phyloP scores from a whole-genome alignment of 2,329 filamentous ascomycete species.

The Colletotrichum melonis region DNA sequence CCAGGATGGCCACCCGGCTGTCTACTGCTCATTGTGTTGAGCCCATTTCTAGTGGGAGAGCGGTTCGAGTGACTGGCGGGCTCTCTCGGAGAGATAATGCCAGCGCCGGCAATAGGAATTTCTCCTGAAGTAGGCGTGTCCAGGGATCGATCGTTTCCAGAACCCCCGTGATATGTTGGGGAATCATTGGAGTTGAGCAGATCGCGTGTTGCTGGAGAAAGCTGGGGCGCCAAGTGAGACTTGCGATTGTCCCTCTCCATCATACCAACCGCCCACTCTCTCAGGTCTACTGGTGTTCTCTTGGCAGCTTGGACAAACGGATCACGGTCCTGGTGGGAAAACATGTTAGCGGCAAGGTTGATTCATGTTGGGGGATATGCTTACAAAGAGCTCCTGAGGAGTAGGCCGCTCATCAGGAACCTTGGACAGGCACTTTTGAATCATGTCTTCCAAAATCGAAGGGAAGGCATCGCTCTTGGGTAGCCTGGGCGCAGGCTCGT shows the following conservation, averaged over 20 bases:
- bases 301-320: slow-evolving; percentile 97
- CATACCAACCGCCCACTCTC: slow-evolving; percentile 92
- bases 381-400: slow-evolving; percentile 90
- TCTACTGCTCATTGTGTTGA: slow-evolving; percentile 56
- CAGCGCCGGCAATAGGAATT: slow-evolving; percentile 72
- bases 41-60: slow-evolving; percentile 64
- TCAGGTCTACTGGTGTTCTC: slow-evolving; percentile 92
- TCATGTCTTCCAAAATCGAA: slow-evolving; percentile 93
- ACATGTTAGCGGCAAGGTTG: slow-evolving; percentile 39
- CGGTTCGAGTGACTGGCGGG: slow-evolving; percentile 57
- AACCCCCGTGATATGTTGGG: slow-evolving; percentile 56
- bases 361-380: slow-evolving; percentile 44
- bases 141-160: slow-evolving; percentile 58
- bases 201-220: slow-evolving; percentile 82
- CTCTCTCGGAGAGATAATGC: slow-evolving; percentile 66
- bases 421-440: slow-evolving; percentile 94
- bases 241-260: slow-evolving; percentile 97
- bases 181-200: slow-evolving; percentile 75
- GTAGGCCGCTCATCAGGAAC: slow-evolving; percentile 89
- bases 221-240: slow-evolving; percentile 86
- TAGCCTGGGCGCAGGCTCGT: slow-evolving; percentile 91
- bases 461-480: slow-evolving; percentile 99
- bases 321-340: slow-evolving; percentile 77
- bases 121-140: slow-evolving; percentile 78
- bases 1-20: slow-evolving; percentile 58